Conservation (phyloP, 306 rosid genomes). For the Cucurbita argyrosperma region DNA sequence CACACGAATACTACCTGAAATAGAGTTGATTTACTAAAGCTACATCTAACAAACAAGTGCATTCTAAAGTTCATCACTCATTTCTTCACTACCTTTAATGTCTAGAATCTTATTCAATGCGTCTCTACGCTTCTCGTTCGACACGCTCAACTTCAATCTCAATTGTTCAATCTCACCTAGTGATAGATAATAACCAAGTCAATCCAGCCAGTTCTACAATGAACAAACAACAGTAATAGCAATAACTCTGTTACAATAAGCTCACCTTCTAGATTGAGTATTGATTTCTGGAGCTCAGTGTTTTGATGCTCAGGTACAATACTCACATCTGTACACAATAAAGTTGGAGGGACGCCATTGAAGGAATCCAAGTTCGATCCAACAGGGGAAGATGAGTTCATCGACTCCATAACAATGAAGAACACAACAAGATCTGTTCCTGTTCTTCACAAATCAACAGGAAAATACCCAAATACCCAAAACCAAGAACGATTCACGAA, state of each 20-base stretch:
- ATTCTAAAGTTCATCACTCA: background rate
- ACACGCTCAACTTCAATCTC: slow-evolving; percentile 32
- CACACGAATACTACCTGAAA: slow-evolving; percentile 73
- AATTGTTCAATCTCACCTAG: slow-evolving; percentile 56
- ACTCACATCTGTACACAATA: slow-evolving; percentile 46
- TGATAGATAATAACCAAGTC: slow-evolving; percentile 13
- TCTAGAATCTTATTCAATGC: slow-evolving; percentile 75
- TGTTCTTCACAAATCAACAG: slow-evolving; percentile 19
- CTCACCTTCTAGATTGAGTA: slow-evolving; percentile 52
- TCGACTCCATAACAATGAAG: slow-evolving; percentile 22
- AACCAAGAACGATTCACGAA: background rate
- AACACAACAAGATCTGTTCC: slow-evolving; percentile 36
- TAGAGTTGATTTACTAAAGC: background rate
- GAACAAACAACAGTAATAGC: background rate
- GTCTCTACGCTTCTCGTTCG: slow-evolving; percentile 49
- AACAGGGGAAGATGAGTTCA: slow-evolving; percentile 26
- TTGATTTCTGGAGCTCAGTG: slow-evolving; percentile 34
- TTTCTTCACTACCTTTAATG: slow-evolving; percentile 50
- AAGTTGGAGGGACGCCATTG: slow-evolving; percentile 20
- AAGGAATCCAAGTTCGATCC: slow-evolving; percentile 37
- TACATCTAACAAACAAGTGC: background rate
- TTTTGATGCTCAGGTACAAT: slow-evolving; percentile 68
- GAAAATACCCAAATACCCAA: background rate
- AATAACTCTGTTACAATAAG: background rate
- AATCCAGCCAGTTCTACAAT: background rate